Conservation (phyloP, 2,329 filamentous ascomycete species). For the Fusarium agapanthi region DNA sequence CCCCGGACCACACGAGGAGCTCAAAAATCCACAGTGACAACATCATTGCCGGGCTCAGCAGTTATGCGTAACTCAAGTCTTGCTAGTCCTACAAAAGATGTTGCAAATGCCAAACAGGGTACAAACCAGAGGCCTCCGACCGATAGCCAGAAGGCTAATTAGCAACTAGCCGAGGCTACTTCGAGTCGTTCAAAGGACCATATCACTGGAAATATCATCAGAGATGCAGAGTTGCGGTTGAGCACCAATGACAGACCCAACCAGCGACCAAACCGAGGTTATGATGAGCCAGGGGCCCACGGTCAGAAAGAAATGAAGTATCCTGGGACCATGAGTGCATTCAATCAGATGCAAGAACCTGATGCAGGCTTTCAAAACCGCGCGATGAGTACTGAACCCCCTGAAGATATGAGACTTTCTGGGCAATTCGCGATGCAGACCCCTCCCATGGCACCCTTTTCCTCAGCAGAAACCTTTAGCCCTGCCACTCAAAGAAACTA, state of each 20-base stretch:
- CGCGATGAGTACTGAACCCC: neutral
- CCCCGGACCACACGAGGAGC: conserved; percentile 15
- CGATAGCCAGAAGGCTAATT: conserved; percentile 30
- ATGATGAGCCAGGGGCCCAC: neutral
- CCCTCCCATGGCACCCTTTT: conserved; percentile 5
- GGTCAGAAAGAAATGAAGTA: neutral
- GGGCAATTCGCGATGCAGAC: neutral
- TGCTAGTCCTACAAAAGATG: neutral
- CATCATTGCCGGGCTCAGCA: conserved; percentile 37
- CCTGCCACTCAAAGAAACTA: neutral
- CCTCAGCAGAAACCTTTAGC: neutral
- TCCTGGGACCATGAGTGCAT: neutral
- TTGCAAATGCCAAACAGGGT: neutral
- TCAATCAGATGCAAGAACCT: neutral
- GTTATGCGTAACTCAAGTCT: conserved; percentile 29
- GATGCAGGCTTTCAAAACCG: neutral
- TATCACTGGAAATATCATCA: neutral
- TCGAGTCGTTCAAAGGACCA: conserved; percentile 3
- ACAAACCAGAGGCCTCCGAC: neutral
- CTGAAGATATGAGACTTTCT: neutral
- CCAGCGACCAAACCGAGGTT: neutral
- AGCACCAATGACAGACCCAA: conserved; percentile 1
- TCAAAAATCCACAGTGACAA: conserved; percentile 17
- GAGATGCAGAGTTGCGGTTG: neutral
- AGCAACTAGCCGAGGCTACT: conserved; percentile 32